These are phyloP conservation scores for Parathielavia hyrcaniae DNA, from an alignment of 495 filamentous ascomycete species.

Conservation along the genomic window DNA sequence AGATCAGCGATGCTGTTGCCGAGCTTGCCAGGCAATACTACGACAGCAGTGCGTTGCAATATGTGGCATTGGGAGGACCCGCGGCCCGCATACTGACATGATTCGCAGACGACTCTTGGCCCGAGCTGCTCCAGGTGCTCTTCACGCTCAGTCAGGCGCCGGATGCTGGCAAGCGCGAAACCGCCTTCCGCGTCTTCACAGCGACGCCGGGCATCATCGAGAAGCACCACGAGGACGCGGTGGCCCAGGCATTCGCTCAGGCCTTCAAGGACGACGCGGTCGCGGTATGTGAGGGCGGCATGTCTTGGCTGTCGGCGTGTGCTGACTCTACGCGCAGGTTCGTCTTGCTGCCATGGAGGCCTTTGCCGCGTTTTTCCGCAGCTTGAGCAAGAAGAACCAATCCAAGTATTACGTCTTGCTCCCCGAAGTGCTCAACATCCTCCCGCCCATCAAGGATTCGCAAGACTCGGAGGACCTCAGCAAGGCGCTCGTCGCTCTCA, in stretches of 20 bases:
- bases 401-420: constrained; percentile 79
- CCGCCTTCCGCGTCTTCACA: constrained; percentile 86
- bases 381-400: constrained; percentile 77
- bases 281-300: constrained; percentile 46
- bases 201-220: constrained; percentile 95
- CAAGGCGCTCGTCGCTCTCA: constrained; percentile 79
- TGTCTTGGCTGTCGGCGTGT: neutral
- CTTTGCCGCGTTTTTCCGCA: constrained; percentile 91
- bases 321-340: constrained; percentile 46
- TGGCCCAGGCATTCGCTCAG: constrained; percentile 74
- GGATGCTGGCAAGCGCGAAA: constrained; percentile 77
- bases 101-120: constrained; percentile 70
- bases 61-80: neutral
- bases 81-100: constrained; percentile 24
- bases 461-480: constrained; percentile 84
- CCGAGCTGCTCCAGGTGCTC: constrained; percentile 76
- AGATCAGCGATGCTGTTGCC: constrained; percentile 92
- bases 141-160: constrained; percentile 81
- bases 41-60: constrained; percentile 65
- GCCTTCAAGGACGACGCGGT: constrained; percentile 88
- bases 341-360: constrained; percentile 93
- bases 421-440: constrained; percentile 82
- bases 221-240: constrained; percentile 83
- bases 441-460: constrained; percentile 86
- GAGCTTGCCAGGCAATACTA: constrained; percentile 92